phyloP scores from a whole-genome alignment of 345 rosid genomes.

The Sisymbrium irio region DNA sequence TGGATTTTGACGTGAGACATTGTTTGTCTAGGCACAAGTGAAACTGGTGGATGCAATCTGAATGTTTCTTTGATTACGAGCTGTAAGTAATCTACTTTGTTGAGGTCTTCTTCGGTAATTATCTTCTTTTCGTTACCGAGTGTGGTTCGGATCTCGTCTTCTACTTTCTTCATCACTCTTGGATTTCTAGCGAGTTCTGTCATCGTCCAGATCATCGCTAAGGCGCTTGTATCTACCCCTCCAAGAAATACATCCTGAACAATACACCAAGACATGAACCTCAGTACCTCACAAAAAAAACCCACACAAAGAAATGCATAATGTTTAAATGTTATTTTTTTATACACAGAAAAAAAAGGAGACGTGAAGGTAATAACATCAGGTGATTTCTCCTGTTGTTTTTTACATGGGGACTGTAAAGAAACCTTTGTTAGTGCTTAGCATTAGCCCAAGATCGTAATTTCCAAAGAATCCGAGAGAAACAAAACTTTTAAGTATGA shows the following conservation, averaged over 20 bases:
- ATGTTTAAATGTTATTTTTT: not conserved
- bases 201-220: constrained; percentile 54
- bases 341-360: no score
- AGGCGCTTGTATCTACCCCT: constrained; percentile 59
- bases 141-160: constrained; percentile 48
- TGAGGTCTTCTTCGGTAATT: constrained; percentile 52
- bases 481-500: no score
- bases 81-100: constrained; percentile 55
- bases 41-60: constrained; percentile 65
- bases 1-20: constrained; percentile 38
- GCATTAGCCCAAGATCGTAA: no score
- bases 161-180: constrained; percentile 46
- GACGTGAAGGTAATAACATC: no score
- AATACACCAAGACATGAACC: not conserved
- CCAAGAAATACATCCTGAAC: constrained; percentile 48
- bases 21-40: constrained; percentile 42
- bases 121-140: constrained; percentile 40
- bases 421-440: no score
- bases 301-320: not conserved
- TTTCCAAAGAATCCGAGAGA: no score
- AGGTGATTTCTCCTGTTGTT: no score
- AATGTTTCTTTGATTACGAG: constrained; percentile 54
- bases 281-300: not conserved
- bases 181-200: constrained; percentile 65
- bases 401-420: no score